Base-by-base conservation (phyloP, 352 stramenopile genomes). In the Aphanomyces euteiches region DNA sequence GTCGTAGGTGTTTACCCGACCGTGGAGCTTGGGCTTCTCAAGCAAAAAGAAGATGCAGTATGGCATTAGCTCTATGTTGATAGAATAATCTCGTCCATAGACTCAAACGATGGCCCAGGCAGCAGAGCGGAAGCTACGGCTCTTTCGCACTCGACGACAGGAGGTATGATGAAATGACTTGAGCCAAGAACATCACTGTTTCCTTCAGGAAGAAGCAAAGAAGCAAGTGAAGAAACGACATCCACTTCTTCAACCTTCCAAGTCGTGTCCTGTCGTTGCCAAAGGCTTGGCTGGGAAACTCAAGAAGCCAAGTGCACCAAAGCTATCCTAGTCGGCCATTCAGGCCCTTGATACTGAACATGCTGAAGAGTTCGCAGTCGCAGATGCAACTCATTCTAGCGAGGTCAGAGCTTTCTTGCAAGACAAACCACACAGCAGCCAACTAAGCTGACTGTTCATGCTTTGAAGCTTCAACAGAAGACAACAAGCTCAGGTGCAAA, bases 141-240 rank as follows among this genome's bases (percentile, higher is more conserved):
- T 61, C 17, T 41, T 61, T 61, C 54, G 54, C 54, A 40, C 54
- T 6, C 54, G 54, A 12, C 54, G 54, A 37, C 54, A 61, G 43
- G 54, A 61, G 54, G 54, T 61, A 28, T 41, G 17, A 10, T n/a
- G 17, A 37, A 7, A 61, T 37, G 19, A 41, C 21, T 8, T 3
- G 1, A 37, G 19, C 15, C 17, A 10, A 21, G 17, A 58, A 36
- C 15, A 21, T 58, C 50, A 19, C 3, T 3, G 50, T 58, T 1
- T 2, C 37, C 2, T n/a, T 8, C n/a, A 61, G 19, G 28, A 61
- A 37, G 54, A 61, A 61, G 54, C 39, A 10, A 37, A 61, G 8
- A 7, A 15, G 36, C 54, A 41, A 17, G n/a, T 58, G 8, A 58
- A 58, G n/a, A 58, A 58, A 34, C 54, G 21, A 41, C 50, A 19